A percentile compares a stretch with the other conserved stretches of the same genome.
These are phyloP conservation scores for Ogataea degrootiae DNA, from an alignment of 805 yeast genomes.

Conservation along the genomic window DNA sequence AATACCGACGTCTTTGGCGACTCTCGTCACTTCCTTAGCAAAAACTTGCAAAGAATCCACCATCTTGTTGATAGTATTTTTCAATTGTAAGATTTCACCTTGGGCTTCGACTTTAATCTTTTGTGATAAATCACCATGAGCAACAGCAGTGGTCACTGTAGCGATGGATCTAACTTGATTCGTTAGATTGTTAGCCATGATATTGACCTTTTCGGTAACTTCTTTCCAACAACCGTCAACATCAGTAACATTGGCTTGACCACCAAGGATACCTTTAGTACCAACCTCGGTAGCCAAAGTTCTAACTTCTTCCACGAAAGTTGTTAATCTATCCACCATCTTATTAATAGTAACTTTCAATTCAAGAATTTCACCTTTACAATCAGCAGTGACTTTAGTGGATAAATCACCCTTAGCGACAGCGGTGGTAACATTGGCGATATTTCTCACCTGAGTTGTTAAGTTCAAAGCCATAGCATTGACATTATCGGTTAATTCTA, in stretches of 20 bases:
- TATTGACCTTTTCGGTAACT: conserved; percentile 82
- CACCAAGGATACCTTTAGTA: conserved; percentile 78
- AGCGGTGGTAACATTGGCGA: conserved; percentile 84
- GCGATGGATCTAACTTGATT: conserved; percentile 88
- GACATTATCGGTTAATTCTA: conserved; percentile 78
- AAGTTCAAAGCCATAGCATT: conserved; percentile 87
- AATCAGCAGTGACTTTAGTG: conserved; percentile 80
- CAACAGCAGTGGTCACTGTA: conserved; percentile 87
- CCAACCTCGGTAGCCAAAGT: conserved; percentile 89
- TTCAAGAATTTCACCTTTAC: conserved; percentile 74
- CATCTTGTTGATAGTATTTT: conserved; percentile 86
- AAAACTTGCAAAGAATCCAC: conserved; percentile 85
- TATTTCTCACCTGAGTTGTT: conserved; percentile 84
- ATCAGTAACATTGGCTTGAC: conserved; percentile 82
- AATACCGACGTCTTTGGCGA: conserved; percentile 89
- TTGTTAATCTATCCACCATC: conserved; percentile 83
- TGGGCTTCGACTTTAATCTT: conserved; percentile 87
- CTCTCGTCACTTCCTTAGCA: conserved; percentile 84
- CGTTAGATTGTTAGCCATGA: conserved; percentile 83
- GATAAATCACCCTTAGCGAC: conserved; percentile 81
- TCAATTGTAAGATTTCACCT: conserved; percentile 83
- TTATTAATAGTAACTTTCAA: conserved; percentile 79
- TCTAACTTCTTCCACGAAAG: conserved; percentile 79
- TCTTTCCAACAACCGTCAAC: conserved; percentile 89
- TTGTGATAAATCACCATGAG: conserved; percentile 81